Conservation (phyloP, 108 stramenopile species). For the Skeletonema tropicum region DNA sequence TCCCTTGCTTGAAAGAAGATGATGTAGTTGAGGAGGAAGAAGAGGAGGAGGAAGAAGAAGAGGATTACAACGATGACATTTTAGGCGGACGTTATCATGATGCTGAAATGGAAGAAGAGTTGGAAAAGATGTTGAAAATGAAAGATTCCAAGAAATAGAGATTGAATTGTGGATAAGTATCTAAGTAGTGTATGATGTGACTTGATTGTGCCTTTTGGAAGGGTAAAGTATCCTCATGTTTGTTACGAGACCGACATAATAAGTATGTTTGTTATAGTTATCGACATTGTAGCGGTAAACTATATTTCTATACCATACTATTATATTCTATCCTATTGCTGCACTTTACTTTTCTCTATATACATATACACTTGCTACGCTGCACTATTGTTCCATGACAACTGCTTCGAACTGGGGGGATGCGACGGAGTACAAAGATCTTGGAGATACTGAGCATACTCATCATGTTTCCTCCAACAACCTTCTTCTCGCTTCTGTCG, state of each 20-base stretch:
- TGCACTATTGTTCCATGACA: neutral
- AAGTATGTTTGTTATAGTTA: too few relatives aligned
- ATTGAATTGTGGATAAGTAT: neutral
- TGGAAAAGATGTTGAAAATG: conserved; percentile 33
- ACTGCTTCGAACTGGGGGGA: neutral
- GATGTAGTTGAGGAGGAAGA: neutral
- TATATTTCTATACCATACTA: neutral
- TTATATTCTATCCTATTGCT: neutral
- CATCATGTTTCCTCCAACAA: neutral
- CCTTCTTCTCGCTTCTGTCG: neutral
- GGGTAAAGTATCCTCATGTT: neutral
- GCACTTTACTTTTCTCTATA: neutral
- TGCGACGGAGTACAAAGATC: neutral
- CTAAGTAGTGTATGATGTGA: neutral
- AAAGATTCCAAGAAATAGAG: conserved; percentile 11
- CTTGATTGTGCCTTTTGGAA: neutral
- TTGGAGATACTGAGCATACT: conserved; percentile 5
- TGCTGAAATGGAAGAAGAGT: conserved; percentile 42
- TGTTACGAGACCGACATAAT: neutral
- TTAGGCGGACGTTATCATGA: conserved; percentile 35
- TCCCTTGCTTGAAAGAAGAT: conserved; percentile 5
- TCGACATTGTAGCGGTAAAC: too few relatives aligned
- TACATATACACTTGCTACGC: neutral
- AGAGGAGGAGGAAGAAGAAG: conserved; percentile 13
- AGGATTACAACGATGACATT: conserved; percentile 28